Conservation (phyloP, 768 basidiomycete genomes). For the Pleurotus tuoliensis region DNA sequence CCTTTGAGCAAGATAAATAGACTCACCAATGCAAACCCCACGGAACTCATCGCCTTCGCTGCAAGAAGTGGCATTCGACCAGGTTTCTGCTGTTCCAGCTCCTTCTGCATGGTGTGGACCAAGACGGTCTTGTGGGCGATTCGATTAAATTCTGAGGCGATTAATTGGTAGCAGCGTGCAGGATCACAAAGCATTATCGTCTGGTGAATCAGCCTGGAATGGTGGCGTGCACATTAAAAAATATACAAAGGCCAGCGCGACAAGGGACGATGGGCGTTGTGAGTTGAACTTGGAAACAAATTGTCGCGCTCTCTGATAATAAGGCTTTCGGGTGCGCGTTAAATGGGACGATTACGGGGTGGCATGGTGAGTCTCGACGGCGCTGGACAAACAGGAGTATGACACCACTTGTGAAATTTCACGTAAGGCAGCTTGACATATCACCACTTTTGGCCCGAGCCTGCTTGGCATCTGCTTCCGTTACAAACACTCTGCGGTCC, state of each 20-base stretch:
- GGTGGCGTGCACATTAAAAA: background rate
- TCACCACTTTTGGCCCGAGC: background rate
- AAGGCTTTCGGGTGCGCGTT: background rate
- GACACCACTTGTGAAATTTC: slow-evolving; percentile 36
- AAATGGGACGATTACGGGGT: slow-evolving; percentile 17
- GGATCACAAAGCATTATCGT: slow-evolving; percentile 1
- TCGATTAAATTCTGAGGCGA: background rate
- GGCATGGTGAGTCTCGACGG: slow-evolving; percentile 14
- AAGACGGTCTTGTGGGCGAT: slow-evolving; percentile 7
- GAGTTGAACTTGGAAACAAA: background rate
- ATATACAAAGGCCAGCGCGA: background rate
- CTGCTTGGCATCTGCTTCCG: slow-evolving; percentile 5
- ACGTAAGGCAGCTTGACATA: slow-evolving; percentile 21
- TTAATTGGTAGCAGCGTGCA: background rate
- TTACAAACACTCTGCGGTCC: background rate
- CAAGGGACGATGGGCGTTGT: background rate
- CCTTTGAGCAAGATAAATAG: too few species aligned
- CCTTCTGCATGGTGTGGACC: background rate
- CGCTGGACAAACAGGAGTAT: slow-evolving; percentile 18
- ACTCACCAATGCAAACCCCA: slow-evolving; percentile 37
- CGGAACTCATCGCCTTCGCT: slow-evolving; percentile 21
- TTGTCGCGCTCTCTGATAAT: background rate
- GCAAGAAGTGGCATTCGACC: slow-evolving; percentile 15
- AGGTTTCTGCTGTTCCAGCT: slow-evolving; percentile 6
- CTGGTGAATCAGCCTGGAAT: background rate